Percentiles rank a stretch among this genome's conserved stretches.
phyloP scores from a whole-genome alignment of 2,329 filamentous ascomycete genomes.

The Dothidotthia symphoricarpi region DNA sequence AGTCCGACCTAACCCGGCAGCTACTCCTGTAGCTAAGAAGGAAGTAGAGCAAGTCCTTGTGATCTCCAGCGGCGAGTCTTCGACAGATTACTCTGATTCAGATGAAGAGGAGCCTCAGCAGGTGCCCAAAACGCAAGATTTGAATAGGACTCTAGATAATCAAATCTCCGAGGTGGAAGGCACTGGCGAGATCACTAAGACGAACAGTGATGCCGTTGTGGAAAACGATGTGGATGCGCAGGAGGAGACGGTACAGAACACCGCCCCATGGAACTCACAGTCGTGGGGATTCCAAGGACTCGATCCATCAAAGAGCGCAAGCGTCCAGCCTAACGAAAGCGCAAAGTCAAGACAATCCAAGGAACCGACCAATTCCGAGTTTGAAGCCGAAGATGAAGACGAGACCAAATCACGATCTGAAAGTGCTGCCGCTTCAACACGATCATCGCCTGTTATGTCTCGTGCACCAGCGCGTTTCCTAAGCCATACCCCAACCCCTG shows the following conservation, averaged over 20 bases:
- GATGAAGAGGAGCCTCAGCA: slow-evolving; percentile 6
- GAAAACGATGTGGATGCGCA: too few species aligned
- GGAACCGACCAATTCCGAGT: slow-evolving; percentile 3
- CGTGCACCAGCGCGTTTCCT: slow-evolving; percentile 23
- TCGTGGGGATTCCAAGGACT: slow-evolving; percentile 9
- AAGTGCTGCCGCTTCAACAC: slow-evolving; percentile 14
- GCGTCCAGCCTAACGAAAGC: neutral
- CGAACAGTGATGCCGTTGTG: too few species aligned
- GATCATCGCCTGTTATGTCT: slow-evolving; percentile 21
- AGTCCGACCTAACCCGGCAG: too few species aligned
- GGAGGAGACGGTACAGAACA: too few species aligned
- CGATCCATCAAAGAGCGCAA: neutral
- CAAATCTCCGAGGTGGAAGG: too few species aligned
- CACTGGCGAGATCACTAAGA: too few species aligned
- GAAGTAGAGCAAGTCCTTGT: slow-evolving; percentile 7
- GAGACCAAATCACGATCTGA: slow-evolving; percentile 12
- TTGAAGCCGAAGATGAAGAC: slow-evolving; percentile 6
- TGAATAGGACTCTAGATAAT: too few species aligned
- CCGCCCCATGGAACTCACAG: slow-evolving; percentile 2
- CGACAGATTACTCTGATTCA: slow-evolving; percentile 4
- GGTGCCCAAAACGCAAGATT: too few species aligned
- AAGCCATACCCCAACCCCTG: slow-evolving; percentile 24
- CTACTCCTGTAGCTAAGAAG: too few species aligned
- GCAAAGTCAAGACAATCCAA: neutral
- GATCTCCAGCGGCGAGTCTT: slow-evolving; percentile 8